phyloP scores from a whole-genome alignment of 306 rosid species.

The Ammopiptanthus mongolicus region DNA sequence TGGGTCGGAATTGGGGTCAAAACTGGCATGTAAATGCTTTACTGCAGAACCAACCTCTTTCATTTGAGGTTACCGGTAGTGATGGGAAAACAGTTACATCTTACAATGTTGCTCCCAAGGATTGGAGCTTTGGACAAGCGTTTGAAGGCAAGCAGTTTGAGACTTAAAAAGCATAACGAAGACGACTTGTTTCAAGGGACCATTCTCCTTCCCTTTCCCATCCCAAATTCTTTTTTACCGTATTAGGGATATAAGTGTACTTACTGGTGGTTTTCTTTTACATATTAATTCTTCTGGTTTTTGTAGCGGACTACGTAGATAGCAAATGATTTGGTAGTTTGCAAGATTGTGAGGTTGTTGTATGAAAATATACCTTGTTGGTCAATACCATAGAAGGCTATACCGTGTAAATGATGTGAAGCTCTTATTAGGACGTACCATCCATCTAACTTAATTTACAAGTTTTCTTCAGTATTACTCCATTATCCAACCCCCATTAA shows the following conservation, averaged over 20 bases:
- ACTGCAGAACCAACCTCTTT: conserved; percentile 78
- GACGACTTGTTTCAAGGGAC: conserved; percentile 14
- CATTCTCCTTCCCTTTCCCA: neutral
- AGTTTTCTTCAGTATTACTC: conserved; percentile 10
- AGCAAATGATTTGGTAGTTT: conserved; percentile 26
- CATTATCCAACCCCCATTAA: neutral
- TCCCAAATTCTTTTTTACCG: neutral
- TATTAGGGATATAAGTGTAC: conserved; percentile 12
- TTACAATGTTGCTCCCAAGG: conserved; percentile 75
- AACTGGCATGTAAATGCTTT: conserved; percentile 89
- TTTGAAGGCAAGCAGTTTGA: conserved; percentile 91
- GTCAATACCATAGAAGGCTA: conserved; percentile 10
- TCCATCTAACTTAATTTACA: conserved; percentile 1
- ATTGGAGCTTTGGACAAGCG: conserved; percentile 88
- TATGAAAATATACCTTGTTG: conserved; percentile 14
- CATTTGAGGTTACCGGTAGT: conserved; percentile 71
- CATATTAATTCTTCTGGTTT: conserved; percentile 16
- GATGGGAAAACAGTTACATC: conserved; percentile 68
- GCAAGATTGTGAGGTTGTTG: conserved; percentile 19
- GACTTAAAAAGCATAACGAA: conserved; percentile 37
- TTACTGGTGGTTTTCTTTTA: conserved; percentile 9
- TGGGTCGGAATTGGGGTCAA: conserved; percentile 99
- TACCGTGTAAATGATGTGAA: conserved; percentile 20
- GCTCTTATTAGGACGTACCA: conserved; percentile 23
- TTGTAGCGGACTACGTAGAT: conserved; percentile 27